A percentile compares a stretch with the other conserved stretches of the same genome.
phyloP scores from a whole-genome alignment of 75 land plant species.

The Ceratopteris richardii region DNA sequence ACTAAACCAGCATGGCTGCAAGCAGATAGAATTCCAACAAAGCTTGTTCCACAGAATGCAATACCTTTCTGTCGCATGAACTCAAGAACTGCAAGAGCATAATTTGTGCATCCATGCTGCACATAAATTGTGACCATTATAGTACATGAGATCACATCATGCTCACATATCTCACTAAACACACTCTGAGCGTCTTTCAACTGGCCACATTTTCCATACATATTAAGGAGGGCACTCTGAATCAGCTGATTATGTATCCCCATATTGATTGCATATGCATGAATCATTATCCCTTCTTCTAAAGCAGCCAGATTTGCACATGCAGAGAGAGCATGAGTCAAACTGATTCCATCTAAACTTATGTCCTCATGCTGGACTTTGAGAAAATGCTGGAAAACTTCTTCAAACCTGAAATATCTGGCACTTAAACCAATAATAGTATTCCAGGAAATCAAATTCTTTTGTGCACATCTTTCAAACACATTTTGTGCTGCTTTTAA shows the following conservation, averaged over 20 bases:
- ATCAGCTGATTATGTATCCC: too few relatives aligned
- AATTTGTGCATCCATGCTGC: too few relatives aligned
- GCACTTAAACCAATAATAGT: too few relatives aligned
- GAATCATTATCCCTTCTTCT: conserved; percentile 42
- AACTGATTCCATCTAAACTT: too few relatives aligned
- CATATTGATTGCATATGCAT: too few relatives aligned
- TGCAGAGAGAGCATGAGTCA: conserved; percentile 36
- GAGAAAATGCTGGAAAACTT: too few relatives aligned
- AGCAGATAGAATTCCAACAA: conserved; percentile 61
- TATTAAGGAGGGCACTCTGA: too few relatives aligned
- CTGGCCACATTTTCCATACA: conserved; percentile 47
- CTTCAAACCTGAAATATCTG: too few relatives aligned
- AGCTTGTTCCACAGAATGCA: conserved; percentile 47
- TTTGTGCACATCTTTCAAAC: too few relatives aligned
- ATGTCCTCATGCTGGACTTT: too few relatives aligned
- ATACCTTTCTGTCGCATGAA: conserved; percentile 35
- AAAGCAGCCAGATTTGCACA: conserved; percentile 42
- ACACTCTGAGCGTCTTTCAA: conserved; percentile 32
- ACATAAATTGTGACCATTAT: conserved; percentile 52
- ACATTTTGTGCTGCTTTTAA: too few relatives aligned
- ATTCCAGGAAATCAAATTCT: too few relatives aligned
- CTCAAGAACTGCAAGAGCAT: conserved; percentile 36
- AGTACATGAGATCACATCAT: conserved; percentile 59
- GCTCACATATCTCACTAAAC: conserved; percentile 42
- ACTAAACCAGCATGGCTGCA: conserved; percentile 67